Conservation (phyloP, 345 rosid genomes). For the Raphanus sativus region DNA sequence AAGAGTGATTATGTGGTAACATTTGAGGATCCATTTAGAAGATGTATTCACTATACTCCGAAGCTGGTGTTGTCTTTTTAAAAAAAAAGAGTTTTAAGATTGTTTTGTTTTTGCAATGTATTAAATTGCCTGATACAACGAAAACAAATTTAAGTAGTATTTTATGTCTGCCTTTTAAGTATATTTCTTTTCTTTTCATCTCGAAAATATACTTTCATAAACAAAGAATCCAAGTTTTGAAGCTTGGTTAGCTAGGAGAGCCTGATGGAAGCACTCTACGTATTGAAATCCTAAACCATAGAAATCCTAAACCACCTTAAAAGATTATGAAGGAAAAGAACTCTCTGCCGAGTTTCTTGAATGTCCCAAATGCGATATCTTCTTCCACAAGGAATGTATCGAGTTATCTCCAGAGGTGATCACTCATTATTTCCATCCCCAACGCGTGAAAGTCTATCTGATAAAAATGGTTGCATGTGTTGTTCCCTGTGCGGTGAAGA, state of each 20-base stretch:
- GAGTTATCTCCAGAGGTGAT: background rate
- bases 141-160: background rate
- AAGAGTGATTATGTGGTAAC: slow-evolving; percentile 51
- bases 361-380: background rate
- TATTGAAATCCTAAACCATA: no score
- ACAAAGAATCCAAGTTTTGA: background rate
- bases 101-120: slow-evolving; percentile 3
- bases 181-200: background rate
- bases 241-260: no score
- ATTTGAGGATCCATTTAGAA: background rate
- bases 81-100: background rate
- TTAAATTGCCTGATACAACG: slow-evolving; percentile 3
- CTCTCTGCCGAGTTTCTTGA: background rate
- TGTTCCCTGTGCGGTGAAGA: background rate
- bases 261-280: no score
- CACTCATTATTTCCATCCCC: background rate
- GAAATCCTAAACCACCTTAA: no score
- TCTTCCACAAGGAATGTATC: background rate
- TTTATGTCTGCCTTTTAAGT: no score
- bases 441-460: background rate
- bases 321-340: background rate
- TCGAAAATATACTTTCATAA: background rate
- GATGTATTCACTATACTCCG: background rate
- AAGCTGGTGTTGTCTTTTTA: slow-evolving; percentile 6
- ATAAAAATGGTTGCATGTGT: background rate